These are phyloP conservation scores for Paragyromitra xinjiangensis DNA, from an alignment of 495 filamentous ascomycete genomes.

Conservation along the genomic window DNA sequence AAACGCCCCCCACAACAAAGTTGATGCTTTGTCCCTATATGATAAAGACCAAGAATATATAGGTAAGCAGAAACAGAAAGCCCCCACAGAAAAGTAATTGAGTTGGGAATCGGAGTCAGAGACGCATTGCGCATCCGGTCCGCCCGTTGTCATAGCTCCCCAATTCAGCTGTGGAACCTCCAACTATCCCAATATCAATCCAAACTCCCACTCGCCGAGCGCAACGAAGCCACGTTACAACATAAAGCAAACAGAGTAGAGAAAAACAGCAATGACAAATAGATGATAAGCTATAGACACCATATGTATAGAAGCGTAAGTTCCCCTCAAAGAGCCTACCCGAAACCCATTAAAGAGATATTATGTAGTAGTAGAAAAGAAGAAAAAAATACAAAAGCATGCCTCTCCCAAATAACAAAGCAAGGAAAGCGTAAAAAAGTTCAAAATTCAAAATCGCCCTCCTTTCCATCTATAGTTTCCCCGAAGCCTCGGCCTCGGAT, in stretches of 20 bases:
- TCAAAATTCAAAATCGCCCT: constrained; percentile 36
- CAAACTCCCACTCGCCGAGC: constrained; percentile 16
- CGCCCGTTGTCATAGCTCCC: constrained; percentile 18
- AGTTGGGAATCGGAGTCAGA: constrained; percentile 36
- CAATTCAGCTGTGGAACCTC: constrained; percentile 14
- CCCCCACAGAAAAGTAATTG: constrained; percentile 40
- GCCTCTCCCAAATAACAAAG: constrained; percentile 2
- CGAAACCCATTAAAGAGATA: constrained; percentile 35
- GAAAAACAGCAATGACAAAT: constrained; percentile 17
- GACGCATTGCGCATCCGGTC: constrained; percentile 22
- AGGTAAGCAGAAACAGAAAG: constrained; percentile 31
- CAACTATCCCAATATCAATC: constrained; percentile 41
- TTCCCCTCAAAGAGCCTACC: not conserved
- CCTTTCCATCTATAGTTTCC: constrained; percentile 45
- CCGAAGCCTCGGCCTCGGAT: constrained; percentile 30
- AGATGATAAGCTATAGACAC: constrained; percentile 41
- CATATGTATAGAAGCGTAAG: constrained; percentile 25
- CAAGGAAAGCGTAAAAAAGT: constrained; percentile 16
- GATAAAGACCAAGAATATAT: constrained; percentile 37
- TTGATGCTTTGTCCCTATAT: constrained; percentile 17
- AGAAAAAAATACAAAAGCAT: constrained; percentile 20
- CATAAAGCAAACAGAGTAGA: constrained; percentile 31
- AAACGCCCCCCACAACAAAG: not conserved
- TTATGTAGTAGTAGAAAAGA: constrained; percentile 25
- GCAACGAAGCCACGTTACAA: constrained; percentile 39